Conservation (phyloP, 306 rosid species). For the Corylus avellana region DNA sequence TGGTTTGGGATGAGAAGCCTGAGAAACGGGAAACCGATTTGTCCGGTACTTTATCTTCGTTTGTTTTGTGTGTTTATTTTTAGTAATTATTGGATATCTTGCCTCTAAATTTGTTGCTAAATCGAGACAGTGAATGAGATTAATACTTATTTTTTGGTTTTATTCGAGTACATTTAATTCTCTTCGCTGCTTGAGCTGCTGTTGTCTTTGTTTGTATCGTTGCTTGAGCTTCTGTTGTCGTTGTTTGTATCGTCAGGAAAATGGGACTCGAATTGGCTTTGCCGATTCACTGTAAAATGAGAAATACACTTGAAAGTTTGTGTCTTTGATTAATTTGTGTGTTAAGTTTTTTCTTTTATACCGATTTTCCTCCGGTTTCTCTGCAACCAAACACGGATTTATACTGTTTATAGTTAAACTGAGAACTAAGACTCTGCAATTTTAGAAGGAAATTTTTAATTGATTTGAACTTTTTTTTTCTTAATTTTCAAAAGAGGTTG, state of each 20-base stretch:
- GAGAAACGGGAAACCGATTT: constrained; percentile 51
- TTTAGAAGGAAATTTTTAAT: not conserved
- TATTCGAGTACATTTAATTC: not conserved
- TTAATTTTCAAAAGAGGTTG: constrained; percentile 54
- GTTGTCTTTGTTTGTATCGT: not conserved
- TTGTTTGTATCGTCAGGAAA: not conserved
- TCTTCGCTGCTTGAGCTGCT: not conserved
- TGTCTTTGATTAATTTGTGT: not conserved
- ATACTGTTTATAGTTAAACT: not conserved
- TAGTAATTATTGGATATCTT: not conserved
- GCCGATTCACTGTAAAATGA: not conserved
- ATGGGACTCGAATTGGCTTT: not conserved
- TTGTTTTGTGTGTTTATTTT: not conserved
- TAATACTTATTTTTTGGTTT: not conserved
- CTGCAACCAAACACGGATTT: not conserved
- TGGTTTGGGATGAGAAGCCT: constrained; percentile 67
- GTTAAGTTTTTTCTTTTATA: not conserved
- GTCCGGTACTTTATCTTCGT: constrained; percentile 50
- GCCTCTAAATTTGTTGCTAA: not conserved
- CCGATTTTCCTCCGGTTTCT: not conserved
- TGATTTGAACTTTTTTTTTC: not conserved
- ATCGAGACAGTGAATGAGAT: not conserved
- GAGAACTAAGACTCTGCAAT: not conserved
- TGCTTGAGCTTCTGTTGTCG: not conserved
- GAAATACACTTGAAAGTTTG: not conserved